Evolutionary conservation across 805 yeast species (phyloP).

Genomic region (Wickerhamiella slavikovae): DNA sequence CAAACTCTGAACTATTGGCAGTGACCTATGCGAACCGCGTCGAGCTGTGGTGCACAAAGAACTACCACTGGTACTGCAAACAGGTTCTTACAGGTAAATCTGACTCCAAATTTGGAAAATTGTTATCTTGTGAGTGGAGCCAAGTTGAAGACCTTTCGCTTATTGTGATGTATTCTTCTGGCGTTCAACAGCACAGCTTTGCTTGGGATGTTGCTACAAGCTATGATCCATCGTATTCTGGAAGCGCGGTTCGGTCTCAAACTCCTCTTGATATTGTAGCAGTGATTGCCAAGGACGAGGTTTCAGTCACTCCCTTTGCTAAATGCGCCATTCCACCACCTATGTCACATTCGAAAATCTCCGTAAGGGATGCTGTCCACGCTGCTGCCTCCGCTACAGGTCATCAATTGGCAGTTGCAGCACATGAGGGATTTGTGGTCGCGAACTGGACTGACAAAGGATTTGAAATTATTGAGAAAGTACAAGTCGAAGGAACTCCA

Average conservation of each 20-base stretch:
- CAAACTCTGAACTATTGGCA: conserved; percentile 59
- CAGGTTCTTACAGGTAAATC: conserved; percentile 32
- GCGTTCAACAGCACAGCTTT: conserved; percentile 17
- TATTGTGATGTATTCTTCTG: conserved; percentile 22
- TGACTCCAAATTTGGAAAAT: neutral
- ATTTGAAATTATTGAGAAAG: too few relatives aligned
- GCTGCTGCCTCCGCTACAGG: conserved; percentile 41
- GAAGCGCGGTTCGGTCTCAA: too few relatives aligned
- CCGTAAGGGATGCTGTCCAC: conserved; percentile 34
- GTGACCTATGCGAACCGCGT: conserved; percentile 38
- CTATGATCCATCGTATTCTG: conserved; percentile 44
- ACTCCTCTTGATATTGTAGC: conserved; percentile 50
- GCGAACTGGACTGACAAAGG: too few relatives aligned
- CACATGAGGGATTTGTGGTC: too few relatives aligned
- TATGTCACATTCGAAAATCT: conserved; percentile 48
- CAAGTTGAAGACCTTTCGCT: conserved; percentile 70
- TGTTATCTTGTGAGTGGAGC: conserved; percentile 39
- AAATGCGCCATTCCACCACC: conserved; percentile 93
- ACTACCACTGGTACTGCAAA: conserved; percentile 90
- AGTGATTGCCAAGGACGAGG: conserved; percentile 58
- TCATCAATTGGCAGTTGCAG: neutral
- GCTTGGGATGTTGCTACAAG: conserved; percentile 44
- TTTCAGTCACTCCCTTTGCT: conserved; percentile 62
- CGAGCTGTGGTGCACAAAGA: conserved; percentile 81
- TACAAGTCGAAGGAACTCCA: too few relatives aligned